Conservation (phyloP, 257 asterid genomes). For the Ligustrum vulgare region DNA sequence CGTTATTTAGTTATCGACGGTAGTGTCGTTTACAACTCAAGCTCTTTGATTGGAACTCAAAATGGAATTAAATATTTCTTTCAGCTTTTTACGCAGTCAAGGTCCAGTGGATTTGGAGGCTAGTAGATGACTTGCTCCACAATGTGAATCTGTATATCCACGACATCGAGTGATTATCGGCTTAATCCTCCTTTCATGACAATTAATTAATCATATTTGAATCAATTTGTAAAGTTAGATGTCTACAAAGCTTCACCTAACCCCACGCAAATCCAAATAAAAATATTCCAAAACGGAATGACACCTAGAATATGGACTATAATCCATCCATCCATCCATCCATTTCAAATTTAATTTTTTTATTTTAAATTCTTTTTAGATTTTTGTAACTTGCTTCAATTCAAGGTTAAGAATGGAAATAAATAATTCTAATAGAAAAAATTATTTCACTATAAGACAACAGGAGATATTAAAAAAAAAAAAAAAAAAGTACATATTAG, state of each 20-base stretch:
- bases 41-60: neutral
- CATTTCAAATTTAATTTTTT: too few species aligned
- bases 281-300: neutral
- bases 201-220: neutral
- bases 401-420: too few species aligned
- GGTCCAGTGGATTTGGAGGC: constrained; percentile 13
- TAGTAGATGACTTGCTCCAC: constrained; percentile 13
- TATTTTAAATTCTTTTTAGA: too few species aligned
- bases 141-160: neutral
- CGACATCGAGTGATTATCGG: neutral
- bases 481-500: too few species aligned
- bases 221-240: neutral
- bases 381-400: too few species aligned
- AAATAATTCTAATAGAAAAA: too few species aligned
- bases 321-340: too few species aligned
- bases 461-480: too few species aligned
- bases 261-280: neutral
- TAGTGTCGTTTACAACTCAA: neutral
- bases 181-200: neutral
- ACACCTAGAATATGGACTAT: neutral
- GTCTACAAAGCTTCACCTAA: neutral
- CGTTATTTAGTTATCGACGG: neutral
- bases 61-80: neutral
- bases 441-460: too few species aligned
- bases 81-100: neutral